Evolutionary conservation across 164 flowering plant genomes (phyloP), one percentile per base, ranked within the genome.

Genomic region (Aristolochia fimbriata): DNA sequence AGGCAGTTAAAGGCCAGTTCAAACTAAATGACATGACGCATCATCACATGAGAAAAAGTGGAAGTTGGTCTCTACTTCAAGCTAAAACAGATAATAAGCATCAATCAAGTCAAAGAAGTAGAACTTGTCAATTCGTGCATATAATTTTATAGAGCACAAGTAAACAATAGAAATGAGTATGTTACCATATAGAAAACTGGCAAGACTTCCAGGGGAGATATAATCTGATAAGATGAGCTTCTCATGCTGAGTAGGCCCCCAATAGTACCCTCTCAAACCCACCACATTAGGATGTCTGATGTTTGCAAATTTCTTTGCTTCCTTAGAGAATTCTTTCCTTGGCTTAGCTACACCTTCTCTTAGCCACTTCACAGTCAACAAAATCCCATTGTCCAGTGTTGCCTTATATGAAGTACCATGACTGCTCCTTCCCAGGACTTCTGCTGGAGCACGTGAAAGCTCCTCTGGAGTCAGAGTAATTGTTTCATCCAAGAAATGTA

Each of bases 181-280:
- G 31, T 77, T 88, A 93, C 99, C 99, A 75, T 88, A 90, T 21
- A 93, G 92, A 73, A 86, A 86, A 75, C 83, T 80, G 61, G 96
- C 91, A 73, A 93, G 96, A 68, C 95, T 90, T 73, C 97, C 99
- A 27, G 95, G 96, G 10, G 94, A 78, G 53, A 93, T 77, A 59
- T 85, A 86, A 61, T 90, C 95, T 0, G 95, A 88, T 66, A 94
- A 89, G 75, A 91, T 85, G 47, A 94, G 93, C 80, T 91, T 94
- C 77, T 94, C 99, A 68, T 94, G 97, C 68, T 91, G 96, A 20
- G 95, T 86, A 6, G 99, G 99, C 0, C 97, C 99, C 99, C 99
- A 94, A 51, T 94, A 91, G 67, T 91, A 94, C 20, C 96, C 99
- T 75, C 93, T 74, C 72, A 91, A 60, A 15, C 84, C 87, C 57